phyloP scores from a whole-genome alignment of 441 rosid genomes.

The Jatropha podagrica region DNA sequence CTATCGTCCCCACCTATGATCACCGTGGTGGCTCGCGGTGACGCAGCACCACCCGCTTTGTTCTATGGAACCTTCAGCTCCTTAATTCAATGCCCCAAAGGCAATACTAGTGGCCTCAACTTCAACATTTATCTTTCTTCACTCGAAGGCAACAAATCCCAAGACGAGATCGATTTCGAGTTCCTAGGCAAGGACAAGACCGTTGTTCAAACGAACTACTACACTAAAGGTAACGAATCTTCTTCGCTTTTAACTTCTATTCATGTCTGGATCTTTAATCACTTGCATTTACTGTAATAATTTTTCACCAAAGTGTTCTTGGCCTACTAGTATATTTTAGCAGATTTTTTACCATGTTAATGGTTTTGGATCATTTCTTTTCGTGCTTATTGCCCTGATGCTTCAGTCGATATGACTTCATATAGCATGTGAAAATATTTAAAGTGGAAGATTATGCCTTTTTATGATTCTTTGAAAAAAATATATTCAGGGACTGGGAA shows the following conservation, averaged over 20 bases:
- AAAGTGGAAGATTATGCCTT: background rate
- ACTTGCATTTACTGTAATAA: background rate
- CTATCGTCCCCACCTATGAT: conserved; percentile 50
- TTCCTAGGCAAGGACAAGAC: conserved; percentile 55
- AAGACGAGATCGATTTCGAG: conserved; percentile 66
- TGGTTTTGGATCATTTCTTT: background rate
- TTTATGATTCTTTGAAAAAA: background rate
- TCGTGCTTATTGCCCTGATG: background rate
- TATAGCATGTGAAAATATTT: background rate
- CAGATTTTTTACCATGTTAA: background rate
- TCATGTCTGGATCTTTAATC: background rate
- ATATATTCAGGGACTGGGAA: conserved; percentile 43
- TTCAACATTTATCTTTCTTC: conserved; percentile 60
- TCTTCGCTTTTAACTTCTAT: background rate
- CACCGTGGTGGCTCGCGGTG: conserved; percentile 61
- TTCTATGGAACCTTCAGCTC: conserved; percentile 51
- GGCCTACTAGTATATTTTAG: background rate
- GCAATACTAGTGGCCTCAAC: conserved; percentile 62
- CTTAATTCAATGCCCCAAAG: conserved; percentile 46
- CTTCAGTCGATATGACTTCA: background rate
- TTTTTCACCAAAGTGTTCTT: too few species aligned
- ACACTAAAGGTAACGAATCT: conserved; percentile 34
- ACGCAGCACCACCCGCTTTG: conserved; percentile 58
- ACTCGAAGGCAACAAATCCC: conserved; percentile 58
- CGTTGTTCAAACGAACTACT: conserved; percentile 49